Base-by-base conservation (phyloP, 495 filamentous ascomycete species). In the Podospora pseudopauciseta region DNA sequence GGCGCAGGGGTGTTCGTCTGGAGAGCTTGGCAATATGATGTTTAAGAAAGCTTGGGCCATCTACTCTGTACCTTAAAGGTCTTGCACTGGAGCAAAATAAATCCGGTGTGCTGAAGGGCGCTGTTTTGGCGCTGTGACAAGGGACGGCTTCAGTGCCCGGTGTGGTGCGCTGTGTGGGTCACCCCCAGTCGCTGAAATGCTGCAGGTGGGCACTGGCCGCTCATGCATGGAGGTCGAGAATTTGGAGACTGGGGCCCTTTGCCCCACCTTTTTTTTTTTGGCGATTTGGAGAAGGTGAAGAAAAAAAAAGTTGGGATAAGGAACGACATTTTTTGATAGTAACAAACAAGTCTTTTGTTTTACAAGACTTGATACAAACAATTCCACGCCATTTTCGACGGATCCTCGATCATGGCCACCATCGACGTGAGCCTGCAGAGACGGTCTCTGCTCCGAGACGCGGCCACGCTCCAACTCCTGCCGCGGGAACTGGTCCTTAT, bases 401-500 rank as follows among this genome's bases (percentile, higher is more conserved):
- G 19, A 32, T 63, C 64, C 67, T 64, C 68, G 65, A 72, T 34
- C 65, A 85, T 83, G 82, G 74, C 80, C 73, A 76, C 70, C 49
- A 79, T 83, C 68, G 79, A 84, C 71, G 72, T 80, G 68, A 80
- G 72, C 68, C 68, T 65, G 63, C 80, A 81, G 74, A 76, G 80
- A 72, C 65, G 70, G 59, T 77, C 75, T 67, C 74, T 83, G 44
- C 66, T 82, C 16, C 60, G 71, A 32, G 77, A 83, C 70, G 65
- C 73, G 70, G 74, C 72, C 69, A 74, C 83, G 39, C 78, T 89
- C 30, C 75, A 78, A 54, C 76, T 86, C 71, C 76, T 93, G 67
- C 90, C 90, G 57, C 82, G 81, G 67, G 90, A 91, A 77, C 80
- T 91, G 70, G 73, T 88, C 65, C 79, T 85, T 64, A 83, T 90